phyloP scores from a whole-genome alignment of 345 rosid species.

The Ricinus communis region DNA sequence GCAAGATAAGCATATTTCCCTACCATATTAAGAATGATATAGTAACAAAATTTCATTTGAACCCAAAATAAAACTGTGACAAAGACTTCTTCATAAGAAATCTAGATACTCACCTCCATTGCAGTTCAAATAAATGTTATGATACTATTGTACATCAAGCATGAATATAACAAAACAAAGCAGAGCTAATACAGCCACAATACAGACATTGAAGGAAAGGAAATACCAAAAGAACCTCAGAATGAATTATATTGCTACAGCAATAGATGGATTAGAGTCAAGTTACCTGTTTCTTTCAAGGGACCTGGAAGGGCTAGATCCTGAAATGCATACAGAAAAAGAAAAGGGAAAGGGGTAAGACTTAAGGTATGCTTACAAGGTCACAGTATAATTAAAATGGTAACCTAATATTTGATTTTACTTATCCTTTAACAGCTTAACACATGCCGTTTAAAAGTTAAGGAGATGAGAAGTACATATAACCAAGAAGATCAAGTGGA shows the following conservation, averaged over 20 bases:
- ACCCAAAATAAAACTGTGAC: background rate
- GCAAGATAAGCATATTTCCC: background rate
- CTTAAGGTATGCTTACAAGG: background rate
- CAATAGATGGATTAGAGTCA: background rate
- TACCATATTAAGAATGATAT: slow-evolving; percentile 2
- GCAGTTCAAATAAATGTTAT: background rate
- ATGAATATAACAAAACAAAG: background rate
- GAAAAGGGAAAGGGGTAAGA: background rate
- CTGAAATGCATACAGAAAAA: slow-evolving; percentile 40
- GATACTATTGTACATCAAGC: background rate
- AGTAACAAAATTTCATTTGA: background rate
- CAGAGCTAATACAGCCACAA: background rate
- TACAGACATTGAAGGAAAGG: background rate
- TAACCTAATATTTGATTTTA: background rate
- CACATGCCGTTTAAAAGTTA: background rate
- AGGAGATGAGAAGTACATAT: background rate
- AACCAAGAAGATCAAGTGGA: background rate
- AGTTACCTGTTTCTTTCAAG: slow-evolving; percentile 59
- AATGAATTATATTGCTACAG: background rate
- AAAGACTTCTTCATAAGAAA: background rate
- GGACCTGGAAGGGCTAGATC: slow-evolving; percentile 57
- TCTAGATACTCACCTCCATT: background rate
- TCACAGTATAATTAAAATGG: background rate
- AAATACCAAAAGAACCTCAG: background rate
- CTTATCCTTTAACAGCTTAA: background rate